These are phyloP conservation scores for Colletotrichum sp. DNA, from an alignment of 2,329 filamentous ascomycete species.

Conservation along the genomic window DNA sequence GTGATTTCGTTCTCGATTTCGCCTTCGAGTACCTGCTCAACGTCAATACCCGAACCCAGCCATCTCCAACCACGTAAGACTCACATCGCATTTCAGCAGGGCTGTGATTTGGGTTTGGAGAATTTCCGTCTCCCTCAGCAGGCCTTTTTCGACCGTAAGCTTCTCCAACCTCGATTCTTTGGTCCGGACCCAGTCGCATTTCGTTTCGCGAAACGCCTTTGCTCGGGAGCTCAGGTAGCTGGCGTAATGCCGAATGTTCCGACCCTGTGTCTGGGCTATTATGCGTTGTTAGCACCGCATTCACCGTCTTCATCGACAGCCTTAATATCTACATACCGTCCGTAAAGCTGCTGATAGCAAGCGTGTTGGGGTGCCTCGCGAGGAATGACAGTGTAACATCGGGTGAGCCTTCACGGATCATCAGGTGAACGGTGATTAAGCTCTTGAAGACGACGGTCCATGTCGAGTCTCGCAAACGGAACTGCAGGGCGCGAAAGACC, in stretches of 20 bases:
- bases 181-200: slow-evolving; percentile 86
- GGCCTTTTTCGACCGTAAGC: slow-evolving; percentile 87
- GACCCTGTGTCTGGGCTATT: slow-evolving; percentile 88
- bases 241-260: slow-evolving; percentile 91
- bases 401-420: slow-evolving; percentile 93
- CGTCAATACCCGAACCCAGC: slow-evolving; percentile 1
- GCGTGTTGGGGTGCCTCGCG: slow-evolving; percentile 78
- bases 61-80: slow-evolving; percentile 35
- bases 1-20: slow-evolving; percentile 98
- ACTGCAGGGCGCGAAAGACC: slow-evolving; percentile 90
- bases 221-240: slow-evolving; percentile 86
- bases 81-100: slow-evolving; percentile 86
- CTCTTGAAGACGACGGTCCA: slow-evolving; percentile 99
- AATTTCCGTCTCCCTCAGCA: slow-evolving; percentile 88
- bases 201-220: slow-evolving; percentile 81
- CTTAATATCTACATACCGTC: slow-evolving; percentile 69
- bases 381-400: slow-evolving; percentile 89
- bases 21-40: slow-evolving; percentile 74
- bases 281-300: neutral
- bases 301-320: neutral
- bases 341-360: slow-evolving; percentile 90
- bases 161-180: slow-evolving; percentile 85
- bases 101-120: slow-evolving; percentile 89
- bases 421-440: slow-evolving; percentile 92
- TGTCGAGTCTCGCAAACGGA: slow-evolving; percentile 90